Base-by-base conservation (phyloP, 495 filamentous ascomycete genomes). In the Melanomma pulvis-pyrius region DNA sequence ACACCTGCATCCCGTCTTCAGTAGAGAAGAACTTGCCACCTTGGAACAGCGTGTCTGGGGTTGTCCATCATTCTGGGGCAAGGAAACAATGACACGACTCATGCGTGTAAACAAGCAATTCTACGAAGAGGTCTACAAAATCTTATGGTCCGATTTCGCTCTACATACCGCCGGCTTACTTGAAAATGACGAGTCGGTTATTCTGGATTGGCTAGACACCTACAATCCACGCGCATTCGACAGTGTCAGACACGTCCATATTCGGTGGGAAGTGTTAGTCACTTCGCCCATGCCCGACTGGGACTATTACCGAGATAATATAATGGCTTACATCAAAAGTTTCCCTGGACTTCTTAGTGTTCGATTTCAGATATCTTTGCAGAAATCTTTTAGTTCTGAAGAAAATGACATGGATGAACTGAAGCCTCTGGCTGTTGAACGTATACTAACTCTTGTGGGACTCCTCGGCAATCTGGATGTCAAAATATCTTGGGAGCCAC, bases 121-220 rank as follows among this genome's bases (percentile, higher is more conserved):
- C 47, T 50, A 50, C 21, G 47, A 50, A 50, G 47, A 50, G 21
- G 47, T 50, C 7, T 50, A 50, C 47, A 22, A 15, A 24, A 50
- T 24, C 47, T 19, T 50, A 11, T 50, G 47, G 19, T 24, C 13
- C 7, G 47, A 50, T 8, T 50, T 50, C 21, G 12, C 19, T 22
- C 12, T 50, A 7, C 47, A 50, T 50, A 8, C 21, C 13, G 47
- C 47, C 8, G 13, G 13, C 12, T 8, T 50, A 19, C 8, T 9
- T 50, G 13, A 8, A 7, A 50, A 50, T 8, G 8, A 11, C 12
- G 8, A 12, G 8, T 15, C 8, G 11, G 47, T n/a, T 19, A n/a
- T 15, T 8, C 8, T 50, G 12, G 12, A 15, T 19, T 50, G 47
- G 47, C 21, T 50, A 12, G 13, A 50, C 8, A 50, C 12, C 8